Conservation (phyloP, 225 moss, liverwort and hornwort species). For the Antitrichia curtipendula region DNA sequence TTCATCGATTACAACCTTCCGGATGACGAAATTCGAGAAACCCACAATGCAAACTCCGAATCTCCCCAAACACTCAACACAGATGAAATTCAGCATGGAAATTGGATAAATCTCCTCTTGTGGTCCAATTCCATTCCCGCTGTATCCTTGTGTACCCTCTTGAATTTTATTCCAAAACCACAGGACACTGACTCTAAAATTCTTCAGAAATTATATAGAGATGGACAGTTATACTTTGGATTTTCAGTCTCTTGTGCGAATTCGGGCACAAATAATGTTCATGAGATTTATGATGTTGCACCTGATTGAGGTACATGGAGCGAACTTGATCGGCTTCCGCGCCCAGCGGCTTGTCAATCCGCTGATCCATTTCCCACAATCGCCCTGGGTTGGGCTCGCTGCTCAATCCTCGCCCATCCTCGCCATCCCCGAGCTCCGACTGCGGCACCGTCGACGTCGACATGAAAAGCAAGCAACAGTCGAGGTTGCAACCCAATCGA, state of each 20-base stretch:
- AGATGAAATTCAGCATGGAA: background rate
- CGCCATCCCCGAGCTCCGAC: slow-evolving; percentile 1
- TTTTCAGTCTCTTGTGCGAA: background rate
- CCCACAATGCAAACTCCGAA: background rate
- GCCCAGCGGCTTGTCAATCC: slow-evolving; percentile 76
- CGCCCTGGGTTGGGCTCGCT: slow-evolving; percentile 14
- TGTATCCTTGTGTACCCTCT: too few relatives aligned
- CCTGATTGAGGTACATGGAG: slow-evolving; percentile 46
- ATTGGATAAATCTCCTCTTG: background rate
- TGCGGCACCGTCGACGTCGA: background rate
- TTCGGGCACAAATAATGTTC: background rate
- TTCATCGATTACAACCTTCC: background rate
- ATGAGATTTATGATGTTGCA: background rate
- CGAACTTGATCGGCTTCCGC: slow-evolving; percentile 47
- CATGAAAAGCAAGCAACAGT: background rate
- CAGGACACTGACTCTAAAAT: background rate
- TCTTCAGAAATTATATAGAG: background rate
- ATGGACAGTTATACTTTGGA: too few relatives aligned
- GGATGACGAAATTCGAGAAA: background rate
- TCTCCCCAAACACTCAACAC: background rate
- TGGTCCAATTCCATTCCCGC: background rate
- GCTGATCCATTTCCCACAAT: slow-evolving; percentile 78
- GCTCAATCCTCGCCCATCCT: background rate
- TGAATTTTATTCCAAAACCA: background rate
- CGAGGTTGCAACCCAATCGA: too few relatives aligned